Evolutionary conservation across 495 filamentous ascomycete genomes (phyloP), one percentile per base, ranked within the genome.

Genomic region (Hypoxylon rickii): DNA sequence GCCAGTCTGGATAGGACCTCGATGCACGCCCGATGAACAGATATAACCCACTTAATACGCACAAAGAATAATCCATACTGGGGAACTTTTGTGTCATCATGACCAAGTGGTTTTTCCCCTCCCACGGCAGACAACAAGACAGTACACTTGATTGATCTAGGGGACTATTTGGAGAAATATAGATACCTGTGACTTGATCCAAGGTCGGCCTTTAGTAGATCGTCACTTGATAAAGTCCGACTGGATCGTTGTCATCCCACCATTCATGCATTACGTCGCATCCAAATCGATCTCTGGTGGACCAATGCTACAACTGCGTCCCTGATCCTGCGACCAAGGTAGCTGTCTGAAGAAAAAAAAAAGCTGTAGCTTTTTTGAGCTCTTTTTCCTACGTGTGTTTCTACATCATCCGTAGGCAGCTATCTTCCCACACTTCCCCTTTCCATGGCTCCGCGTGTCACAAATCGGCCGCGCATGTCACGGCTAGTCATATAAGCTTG

Each of bases 221-320:
- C 33, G 38, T 58, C 49, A 58, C 39, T 44, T 57, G 49, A 63
- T 49, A 49, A n/a, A 54, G 46, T 48, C 53, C 48, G 59, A 45
- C 43, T 63, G 49, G 59, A 33, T 46, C 44, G 22, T 21, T 33
- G 50, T 58, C 20, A 59, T 24, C 37, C 47, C 46, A 21, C 43
- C 37, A 44, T 56, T 47, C 37, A 50, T 61, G 48, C 37, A 50
- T 56, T 38, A 32, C 22, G 41, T 55, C 32, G 48, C 44, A 37
- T 51, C 42, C n/a, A 39, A 49, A 16, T 61, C 42, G 46, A 55
- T 61, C 36, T 19, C n/a, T 4, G 44, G 46, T 52, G 29, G 47
- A 41, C 47, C 46, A 51, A 45, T 48, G 24, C 26, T 42, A 20
- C 38, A 44, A 8, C 7, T 8, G 26, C 13, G 41, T 46, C 44